phyloP scores from a whole-genome alignment of 2,329 filamentous ascomycete genomes.

The Fusarium mangiferae region DNA sequence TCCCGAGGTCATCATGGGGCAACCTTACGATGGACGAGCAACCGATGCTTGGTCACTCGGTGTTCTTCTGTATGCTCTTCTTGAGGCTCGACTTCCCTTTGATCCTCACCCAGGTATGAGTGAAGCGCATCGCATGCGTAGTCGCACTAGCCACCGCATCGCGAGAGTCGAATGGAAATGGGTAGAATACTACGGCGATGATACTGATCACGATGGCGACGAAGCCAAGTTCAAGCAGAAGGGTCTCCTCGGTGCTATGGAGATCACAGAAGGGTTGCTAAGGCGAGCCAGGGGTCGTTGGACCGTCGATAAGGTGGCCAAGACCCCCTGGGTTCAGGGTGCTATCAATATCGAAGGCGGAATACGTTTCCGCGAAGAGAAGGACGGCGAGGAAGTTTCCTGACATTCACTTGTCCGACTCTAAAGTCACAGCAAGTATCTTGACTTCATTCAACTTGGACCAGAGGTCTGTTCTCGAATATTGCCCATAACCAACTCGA shows the following conservation, averaged over 20 bases:
- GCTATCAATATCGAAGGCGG: slow-evolving; percentile 76
- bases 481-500: background rate
- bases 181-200: slow-evolving; percentile 84
- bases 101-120: slow-evolving; percentile 86
- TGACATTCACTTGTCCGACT: slow-evolving; percentile 29
- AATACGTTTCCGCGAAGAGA: slow-evolving; percentile 68
- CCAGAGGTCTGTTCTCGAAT: background rate
- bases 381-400: slow-evolving; percentile 64
- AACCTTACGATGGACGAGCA: slow-evolving; percentile 90
- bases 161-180: slow-evolving; percentile 96
- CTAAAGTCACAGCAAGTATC: background rate
- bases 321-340: slow-evolving; percentile 78
- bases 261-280: slow-evolving; percentile 84
- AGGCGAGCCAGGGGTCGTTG: slow-evolving; percentile 85
- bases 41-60: slow-evolving; percentile 97
- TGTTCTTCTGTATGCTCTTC: slow-evolving; percentile 89
- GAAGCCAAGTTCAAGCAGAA: slow-evolving; percentile 68
- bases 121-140: slow-evolving; percentile 79
- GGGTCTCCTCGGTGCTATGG: slow-evolving; percentile 78
- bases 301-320: slow-evolving; percentile 77
- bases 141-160: slow-evolving; percentile 90
- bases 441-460: background rate
- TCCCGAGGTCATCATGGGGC: slow-evolving; percentile 94
- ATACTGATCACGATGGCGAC: slow-evolving; percentile 84
- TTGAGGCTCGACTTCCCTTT: slow-evolving; percentile 93